Base-by-base conservation (phyloP, 179 eudicot species). In the Spinacia oleracea region DNA sequence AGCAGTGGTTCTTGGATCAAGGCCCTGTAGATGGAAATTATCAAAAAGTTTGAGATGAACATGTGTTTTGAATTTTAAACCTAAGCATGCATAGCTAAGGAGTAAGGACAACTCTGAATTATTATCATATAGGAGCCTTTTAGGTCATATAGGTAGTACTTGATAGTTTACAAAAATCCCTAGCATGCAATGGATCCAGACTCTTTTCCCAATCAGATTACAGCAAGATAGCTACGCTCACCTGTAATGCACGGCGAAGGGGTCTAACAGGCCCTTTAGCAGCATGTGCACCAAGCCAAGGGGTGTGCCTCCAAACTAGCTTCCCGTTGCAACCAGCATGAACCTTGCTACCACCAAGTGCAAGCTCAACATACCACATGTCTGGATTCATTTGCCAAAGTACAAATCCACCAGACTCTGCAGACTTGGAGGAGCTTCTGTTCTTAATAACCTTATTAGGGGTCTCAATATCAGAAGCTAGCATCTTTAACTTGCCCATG, bases 361-460 rank as follows among this genome's bases (percentile, higher is more conserved):
- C 97, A 78, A 96, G 97, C 86, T 96, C 99, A 14, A 96, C 97
- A 83, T 96, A 96, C 99, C 99, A 96, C 99, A 91, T 96, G 70
- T 91, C 95, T 1, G 99, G 98, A 79, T 91, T 89, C 99, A 96
- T 96, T 86, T 93, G 97, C 99, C 99, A 96, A 10, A 96, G 83
- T 62, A 96, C 94, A 83, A 93, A 96, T 32, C 99, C 97, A 15
- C 99, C 99, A 15, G 98, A 84, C 77, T 96, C 99, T 0, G 98
- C 99, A 76, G 89, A 90, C 86, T 86, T 85, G 34, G 89, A 87
- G 7, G 90, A 85, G 83, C 85, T 83, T 73, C 91, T 83, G 64
- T 89, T 91, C 80, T 96, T 96, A 60, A 91, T 80, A 16, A 93
- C 96, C 82, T 88, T 90, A 5, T 91, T 84, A 0, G 97, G 96